Base-by-base conservation (phyloP, 257 asterid genomes). In the Verbena officinalis region DNA sequence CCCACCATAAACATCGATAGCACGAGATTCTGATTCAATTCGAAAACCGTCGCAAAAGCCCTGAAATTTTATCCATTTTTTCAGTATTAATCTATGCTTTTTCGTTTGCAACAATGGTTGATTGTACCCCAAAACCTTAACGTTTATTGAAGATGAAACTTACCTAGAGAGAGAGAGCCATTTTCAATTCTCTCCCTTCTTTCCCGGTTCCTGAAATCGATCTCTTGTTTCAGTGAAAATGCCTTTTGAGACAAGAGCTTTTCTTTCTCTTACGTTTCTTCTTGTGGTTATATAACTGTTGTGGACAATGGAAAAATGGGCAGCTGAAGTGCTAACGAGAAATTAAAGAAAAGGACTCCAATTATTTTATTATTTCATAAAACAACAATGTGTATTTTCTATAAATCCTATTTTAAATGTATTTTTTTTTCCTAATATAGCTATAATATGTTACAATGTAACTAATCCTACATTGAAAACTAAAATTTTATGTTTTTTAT, bases 1-100 rank as follows among this genome's bases (percentile, higher is more conserved):
- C 78, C 95, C 72, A 79, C 75, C 83, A 80, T 68, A 74, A 86
- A 70, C 95, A 81, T 77, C 78, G 91, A 83, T 62, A 42, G 64
- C 78, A 62, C 70, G 65, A 69, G 67, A 54, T 17, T 57, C 19
- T 15, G 43, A 27, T 57, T 22, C 39, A 59, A 23, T 27, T 40
- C 7, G 36, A 15, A 57, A 44, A 30, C 43, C 17, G 34, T 65
- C 75, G 33, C 40, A 36, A 72, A 66, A 44, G 62, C 77, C 86
- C 90, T 82, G 68, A 62, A 71, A 77, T 42, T 46, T 23, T 21
- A 66, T 55, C 45, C 68, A 22, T 30, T 21, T 19, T 39, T 4
- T 38, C 43, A 16, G 43, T 54, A 39, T 57, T 55, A 43, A 30
- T 14, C 34, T 11, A 45, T 24, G 31, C 17, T 43, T 30, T 45